Conservation (phyloP, 345 rosid genomes). For the Mallotus nudiflorus region DNA sequence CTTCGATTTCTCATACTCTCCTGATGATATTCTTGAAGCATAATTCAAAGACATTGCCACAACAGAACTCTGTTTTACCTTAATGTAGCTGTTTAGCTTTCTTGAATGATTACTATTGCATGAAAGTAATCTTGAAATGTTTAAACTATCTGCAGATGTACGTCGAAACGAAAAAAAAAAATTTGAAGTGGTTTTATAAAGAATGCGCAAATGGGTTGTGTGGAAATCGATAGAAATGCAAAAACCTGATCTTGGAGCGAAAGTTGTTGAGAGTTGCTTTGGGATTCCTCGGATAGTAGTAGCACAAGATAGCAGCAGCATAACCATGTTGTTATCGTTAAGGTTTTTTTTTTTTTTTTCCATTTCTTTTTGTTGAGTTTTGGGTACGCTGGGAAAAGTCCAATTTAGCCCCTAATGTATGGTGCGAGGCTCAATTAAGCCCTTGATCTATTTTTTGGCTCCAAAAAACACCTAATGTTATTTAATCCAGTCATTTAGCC, state of each 20-base stretch:
- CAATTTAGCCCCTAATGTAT: too few species aligned
- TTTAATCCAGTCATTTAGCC: too few species aligned
- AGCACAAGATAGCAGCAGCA: background rate
- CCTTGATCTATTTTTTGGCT: too few species aligned
- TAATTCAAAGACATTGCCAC: slow-evolving; percentile 24
- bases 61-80: slow-evolving; percentile 13
- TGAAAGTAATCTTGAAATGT: too few species aligned
- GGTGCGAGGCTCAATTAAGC: too few species aligned
- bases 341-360: too few species aligned
- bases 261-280: background rate
- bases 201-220: background rate
- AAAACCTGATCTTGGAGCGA: background rate
- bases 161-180: slow-evolving; percentile 2
- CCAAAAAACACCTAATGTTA: too few species aligned
- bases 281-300: background rate
- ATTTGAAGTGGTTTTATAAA: background rate
- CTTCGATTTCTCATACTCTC: slow-evolving; percentile 45
- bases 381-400: too few species aligned
- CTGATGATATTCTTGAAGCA: slow-evolving; percentile 19
- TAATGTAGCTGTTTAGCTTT: too few species aligned
- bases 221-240: background rate
- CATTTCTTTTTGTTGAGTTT: too few species aligned
- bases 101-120: slow-evolving; percentile 9
- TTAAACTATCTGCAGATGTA: slow-evolving; percentile 25
- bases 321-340: background rate